phyloP scores from a whole-genome alignment of 163 green algal genomes.

The Scenedesmus sp. region DNA sequence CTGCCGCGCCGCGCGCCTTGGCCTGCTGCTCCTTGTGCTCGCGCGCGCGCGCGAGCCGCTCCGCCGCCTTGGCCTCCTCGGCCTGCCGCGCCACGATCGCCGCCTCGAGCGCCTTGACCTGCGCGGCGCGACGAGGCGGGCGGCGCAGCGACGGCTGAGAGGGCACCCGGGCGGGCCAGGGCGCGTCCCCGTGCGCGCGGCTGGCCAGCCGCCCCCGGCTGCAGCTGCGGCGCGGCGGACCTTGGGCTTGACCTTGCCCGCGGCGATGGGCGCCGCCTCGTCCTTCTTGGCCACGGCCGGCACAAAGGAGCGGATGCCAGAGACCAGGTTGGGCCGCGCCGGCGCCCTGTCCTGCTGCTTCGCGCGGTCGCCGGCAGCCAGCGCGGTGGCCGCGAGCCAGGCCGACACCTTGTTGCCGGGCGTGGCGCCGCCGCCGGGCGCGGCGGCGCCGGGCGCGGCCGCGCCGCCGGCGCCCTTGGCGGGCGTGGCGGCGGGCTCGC shows the following conservation, averaged over 20 bases:
- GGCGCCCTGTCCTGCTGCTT: constrained; percentile 24
- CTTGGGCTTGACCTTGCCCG: constrained; percentile 56
- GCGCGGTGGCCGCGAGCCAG: constrained; percentile 23
- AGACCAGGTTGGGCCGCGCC: constrained; percentile 51
- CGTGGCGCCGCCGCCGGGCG: no score
- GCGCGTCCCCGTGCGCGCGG: no score
- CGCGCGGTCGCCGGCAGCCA: constrained; percentile 14
- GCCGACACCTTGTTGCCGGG: no score
- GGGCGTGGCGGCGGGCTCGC: no score
- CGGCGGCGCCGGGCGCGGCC: no score
- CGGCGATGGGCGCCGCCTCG: constrained; percentile 44
- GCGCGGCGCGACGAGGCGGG: constrained; percentile 1
- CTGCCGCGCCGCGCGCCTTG: not conserved
- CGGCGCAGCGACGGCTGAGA: no score
- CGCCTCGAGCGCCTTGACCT: constrained; percentile 65
- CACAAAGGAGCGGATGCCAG: constrained; percentile 54
- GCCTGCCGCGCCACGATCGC: constrained; percentile 53
- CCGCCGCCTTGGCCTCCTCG: constrained; percentile 49
- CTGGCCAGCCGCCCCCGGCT: no score
- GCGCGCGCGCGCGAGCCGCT: constrained; percentile 1
- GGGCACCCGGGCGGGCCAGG: no score
- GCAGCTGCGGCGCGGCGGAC: not conserved
- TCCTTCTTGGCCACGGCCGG: constrained; percentile 38
- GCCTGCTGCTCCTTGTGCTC: constrained; percentile 15
- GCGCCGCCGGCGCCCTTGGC: no score